phyloP scores from a whole-genome alignment of 805 yeast species.

The Ogataea polymorpha region DNA sequence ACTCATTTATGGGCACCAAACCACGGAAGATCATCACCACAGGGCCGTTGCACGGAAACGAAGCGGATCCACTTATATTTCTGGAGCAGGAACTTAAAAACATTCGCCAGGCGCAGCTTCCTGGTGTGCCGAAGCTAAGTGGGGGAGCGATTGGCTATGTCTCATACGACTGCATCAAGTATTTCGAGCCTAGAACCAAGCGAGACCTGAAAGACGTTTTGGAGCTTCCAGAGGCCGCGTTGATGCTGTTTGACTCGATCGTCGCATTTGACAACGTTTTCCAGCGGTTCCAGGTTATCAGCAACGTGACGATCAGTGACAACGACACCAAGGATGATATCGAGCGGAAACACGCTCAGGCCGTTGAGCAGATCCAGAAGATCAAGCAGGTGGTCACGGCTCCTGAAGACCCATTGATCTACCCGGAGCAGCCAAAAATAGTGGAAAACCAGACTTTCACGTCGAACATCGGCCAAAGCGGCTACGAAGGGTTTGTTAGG shows the following conservation, averaged over 20 bases:
- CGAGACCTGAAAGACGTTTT: constrained; percentile 74
- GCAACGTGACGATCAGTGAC: constrained; percentile 57
- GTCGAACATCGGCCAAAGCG: constrained; percentile 91
- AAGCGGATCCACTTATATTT: constrained; percentile 74
- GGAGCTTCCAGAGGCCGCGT: constrained; percentile 83
- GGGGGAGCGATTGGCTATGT: constrained; percentile 98
- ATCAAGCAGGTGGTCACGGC: constrained; percentile 50
- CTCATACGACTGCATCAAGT: constrained; percentile 94
- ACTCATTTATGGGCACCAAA: constrained; percentile 83
- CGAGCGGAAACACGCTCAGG: constrained; percentile 47
- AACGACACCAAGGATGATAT: constrained; percentile 33
- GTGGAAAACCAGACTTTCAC: constrained; percentile 63
- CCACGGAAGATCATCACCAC: constrained; percentile 84
- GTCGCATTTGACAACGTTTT: constrained; percentile 93
- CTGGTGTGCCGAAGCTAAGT: constrained; percentile 77
- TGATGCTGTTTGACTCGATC: constrained; percentile 88
- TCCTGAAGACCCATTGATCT: constrained; percentile 42
- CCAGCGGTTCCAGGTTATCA: constrained; percentile 87
- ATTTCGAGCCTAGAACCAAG: constrained; percentile 90
- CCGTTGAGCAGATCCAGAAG: constrained; percentile 55
- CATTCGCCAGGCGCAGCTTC: constrained; percentile 68
- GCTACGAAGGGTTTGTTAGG: constrained; percentile 81
- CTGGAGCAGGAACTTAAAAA: constrained; percentile 71
- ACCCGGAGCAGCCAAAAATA: constrained; percentile 76
- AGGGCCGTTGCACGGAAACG: constrained; percentile 62